Conservation (phyloP, 2,329 filamentous ascomycete species). For the Blumeria graminis region DNA sequence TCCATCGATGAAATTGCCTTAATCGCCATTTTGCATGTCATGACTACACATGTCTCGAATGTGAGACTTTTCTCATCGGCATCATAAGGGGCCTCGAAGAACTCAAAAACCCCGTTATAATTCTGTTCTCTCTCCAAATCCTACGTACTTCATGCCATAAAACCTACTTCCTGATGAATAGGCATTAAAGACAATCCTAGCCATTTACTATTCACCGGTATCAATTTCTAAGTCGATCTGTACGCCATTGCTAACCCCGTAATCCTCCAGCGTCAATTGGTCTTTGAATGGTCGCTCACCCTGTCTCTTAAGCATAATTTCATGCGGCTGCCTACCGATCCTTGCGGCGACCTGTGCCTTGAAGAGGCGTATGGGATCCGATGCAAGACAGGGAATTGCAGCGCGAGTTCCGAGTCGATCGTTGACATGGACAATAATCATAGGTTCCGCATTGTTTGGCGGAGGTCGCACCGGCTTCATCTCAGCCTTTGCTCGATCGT, state of each 20-base stretch:
- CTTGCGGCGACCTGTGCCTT: slow-evolving; percentile 78
- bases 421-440: slow-evolving; percentile 88
- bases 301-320: slow-evolving; percentile 80
- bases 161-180: too few species aligned
- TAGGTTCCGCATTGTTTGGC: slow-evolving; percentile 32
- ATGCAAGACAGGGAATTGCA: slow-evolving; percentile 68
- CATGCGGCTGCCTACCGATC: slow-evolving; percentile 70
- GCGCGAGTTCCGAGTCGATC: slow-evolving; percentile 93
- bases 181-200: too few species aligned
- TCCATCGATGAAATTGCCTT: too few species aligned
- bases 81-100: too few species aligned
- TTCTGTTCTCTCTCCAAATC: too few species aligned
- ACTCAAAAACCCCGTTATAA: too few species aligned
- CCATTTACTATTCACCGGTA: slow-evolving; percentile 13
- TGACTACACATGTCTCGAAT: too few species aligned
- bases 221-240: slow-evolving; percentile 17
- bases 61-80: too few species aligned
- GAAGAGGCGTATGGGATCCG: slow-evolving; percentile 64
- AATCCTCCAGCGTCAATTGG: slow-evolving; percentile 65
- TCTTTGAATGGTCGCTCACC: slow-evolving; percentile 90
- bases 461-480: slow-evolving; percentile 8
- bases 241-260: slow-evolving; percentile 81
- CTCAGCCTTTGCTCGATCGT: slow-evolving; percentile 1
- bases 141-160: too few species aligned
- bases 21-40: too few species aligned